Conservation (phyloP, 2,329 filamentous ascomycete species). For the Talaromyces albobiverticillius region DNA sequence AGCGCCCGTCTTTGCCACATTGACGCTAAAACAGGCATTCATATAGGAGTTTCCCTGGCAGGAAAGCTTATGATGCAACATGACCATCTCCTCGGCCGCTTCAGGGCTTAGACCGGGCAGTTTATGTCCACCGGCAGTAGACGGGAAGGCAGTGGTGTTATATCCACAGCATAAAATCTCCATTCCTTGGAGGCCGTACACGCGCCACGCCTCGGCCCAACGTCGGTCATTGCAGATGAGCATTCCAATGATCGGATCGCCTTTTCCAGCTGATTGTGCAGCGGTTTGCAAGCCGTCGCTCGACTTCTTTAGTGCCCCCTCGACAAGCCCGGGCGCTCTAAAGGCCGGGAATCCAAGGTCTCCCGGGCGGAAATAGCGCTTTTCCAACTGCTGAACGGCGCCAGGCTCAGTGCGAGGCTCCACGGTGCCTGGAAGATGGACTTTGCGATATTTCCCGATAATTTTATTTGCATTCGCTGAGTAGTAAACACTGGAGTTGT, state of each 20-base stretch:
- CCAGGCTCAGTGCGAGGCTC: slow-evolving; percentile 50
- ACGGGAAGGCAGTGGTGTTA: slow-evolving; percentile 42
- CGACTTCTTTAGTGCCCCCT: slow-evolving; percentile 12
- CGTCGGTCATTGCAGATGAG: slow-evolving; percentile 56
- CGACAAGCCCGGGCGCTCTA: slow-evolving; percentile 48
- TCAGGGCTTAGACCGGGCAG: slow-evolving; percentile 41
- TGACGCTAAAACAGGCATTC: slow-evolving; percentile 52
- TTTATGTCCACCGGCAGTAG: slow-evolving; percentile 43
- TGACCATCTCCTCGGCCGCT: slow-evolving; percentile 47
- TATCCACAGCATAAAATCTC: slow-evolving; percentile 51
- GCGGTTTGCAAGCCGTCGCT: neutral
- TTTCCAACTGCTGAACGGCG: slow-evolving; percentile 55
- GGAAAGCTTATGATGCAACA: slow-evolving; percentile 52
- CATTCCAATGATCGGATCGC: slow-evolving; percentile 55
- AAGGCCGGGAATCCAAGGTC: slow-evolving; percentile 55
- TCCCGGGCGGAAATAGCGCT: slow-evolving; percentile 54
- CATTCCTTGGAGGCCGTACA: slow-evolving; percentile 51
- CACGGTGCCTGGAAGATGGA: slow-evolving; percentile 54
- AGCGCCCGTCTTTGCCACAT: slow-evolving; percentile 48
- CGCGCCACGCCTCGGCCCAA: slow-evolving; percentile 55
- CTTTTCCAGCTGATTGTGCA: slow-evolving; percentile 28
- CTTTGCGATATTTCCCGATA: slow-evolving; percentile 54
- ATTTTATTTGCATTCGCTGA: slow-evolving; percentile 42
- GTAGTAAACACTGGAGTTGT: slow-evolving; percentile 54
- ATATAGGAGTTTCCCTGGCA: slow-evolving; percentile 49